Base-by-base conservation (phyloP, 768 basidiomycete genomes). In the Hygrophoropsis aurantiaca region DNA sequence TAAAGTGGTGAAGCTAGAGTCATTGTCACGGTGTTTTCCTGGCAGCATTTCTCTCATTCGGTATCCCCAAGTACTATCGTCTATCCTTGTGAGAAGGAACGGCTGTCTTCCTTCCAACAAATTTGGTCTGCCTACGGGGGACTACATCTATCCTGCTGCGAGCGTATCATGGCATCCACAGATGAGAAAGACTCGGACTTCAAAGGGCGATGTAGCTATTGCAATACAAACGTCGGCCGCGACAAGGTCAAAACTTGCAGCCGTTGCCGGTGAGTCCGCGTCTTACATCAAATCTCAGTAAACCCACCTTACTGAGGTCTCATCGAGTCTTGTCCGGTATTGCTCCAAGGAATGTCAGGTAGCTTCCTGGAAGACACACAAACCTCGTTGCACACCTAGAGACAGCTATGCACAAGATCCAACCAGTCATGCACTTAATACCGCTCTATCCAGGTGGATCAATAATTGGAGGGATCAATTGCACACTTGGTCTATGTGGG, bases 341-440 rank as follows among this genome's bases (percentile, higher is more conserved):
- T 66, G 65, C 42, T 64, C 62, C 11, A 54, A 54, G 23, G 52
- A 53, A 42, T 65, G 63, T 42, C 60, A 66, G 39, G 54, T 55
- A 4, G 60, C 54, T 0, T 64, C 62, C 3, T 65, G 62, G 65
- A 54, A 19, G 37, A 58, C 60, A 9, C 65, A 65, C 47, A 65
- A 62, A 37, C 45, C 30, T 40, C 52, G 51, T 18, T 55, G 58
- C 39, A 42, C 34, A 19, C 39, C 46, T 8, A 48, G 52, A 36
- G 51, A 53, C 2, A 47, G 21, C 16, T 21, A 58, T 6, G 57
- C 51, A 20, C 41, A 38, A 15, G 45, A 60, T 34, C 46, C 52
- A 18, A 50, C 43, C 10, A 51, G 46, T 9, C 40, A 50, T 32
- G 48, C 50, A 16, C 32, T 67, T 19, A 45, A 66, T 42, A 38